These are phyloP conservation scores for Globisporangium perplexum DNA, from an alignment of 352 stramenopile genomes.

Conservation along the genomic window DNA sequence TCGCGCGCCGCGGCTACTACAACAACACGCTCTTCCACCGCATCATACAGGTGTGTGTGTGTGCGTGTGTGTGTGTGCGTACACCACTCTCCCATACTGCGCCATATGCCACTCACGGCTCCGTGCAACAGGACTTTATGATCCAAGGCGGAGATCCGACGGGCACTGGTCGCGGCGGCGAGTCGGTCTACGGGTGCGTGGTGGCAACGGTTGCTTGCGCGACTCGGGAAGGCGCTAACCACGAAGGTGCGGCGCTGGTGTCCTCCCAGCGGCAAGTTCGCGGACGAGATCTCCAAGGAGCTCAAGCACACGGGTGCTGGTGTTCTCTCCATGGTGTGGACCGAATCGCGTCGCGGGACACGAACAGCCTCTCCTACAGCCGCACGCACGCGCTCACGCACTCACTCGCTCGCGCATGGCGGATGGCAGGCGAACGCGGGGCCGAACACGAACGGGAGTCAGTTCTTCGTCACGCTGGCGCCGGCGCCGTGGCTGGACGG, in stretches of 20 bases:
- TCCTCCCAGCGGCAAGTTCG: constrained; percentile 84
- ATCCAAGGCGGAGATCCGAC: constrained; percentile 95
- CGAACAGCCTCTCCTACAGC: too few relatives aligned
- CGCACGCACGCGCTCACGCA: too few relatives aligned
- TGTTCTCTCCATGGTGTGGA: constrained; percentile 79
- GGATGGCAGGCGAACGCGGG: constrained; percentile 77
- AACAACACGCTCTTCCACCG: constrained; percentile 95
- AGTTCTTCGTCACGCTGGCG: constrained; percentile 94
- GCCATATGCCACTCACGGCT: background rate
- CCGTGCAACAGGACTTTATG: constrained; percentile 86
- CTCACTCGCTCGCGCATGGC: background rate
- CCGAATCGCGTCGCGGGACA: too few relatives aligned
- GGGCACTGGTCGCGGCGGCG: constrained; percentile 88
- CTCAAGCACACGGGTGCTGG: constrained; percentile 93
- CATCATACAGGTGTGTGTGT: constrained; percentile 79
- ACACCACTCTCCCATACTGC: background rate
- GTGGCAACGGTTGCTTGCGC: background rate
- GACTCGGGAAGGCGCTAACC: background rate
- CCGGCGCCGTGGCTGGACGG: constrained; percentile 93
- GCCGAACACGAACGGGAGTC: constrained; percentile 89
- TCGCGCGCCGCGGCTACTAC: constrained; percentile 92
- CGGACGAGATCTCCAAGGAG: constrained; percentile 91
- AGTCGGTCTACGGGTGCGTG: constrained; percentile 87
- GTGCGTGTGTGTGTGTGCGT: background rate
- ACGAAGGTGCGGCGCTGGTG: background rate